A percentile compares a stretch with the other conserved stretches of the same genome.
These are phyloP conservation scores for Litsea cubeba DNA, from an alignment of 164 flowering plant species.

Conservation along the genomic window DNA sequence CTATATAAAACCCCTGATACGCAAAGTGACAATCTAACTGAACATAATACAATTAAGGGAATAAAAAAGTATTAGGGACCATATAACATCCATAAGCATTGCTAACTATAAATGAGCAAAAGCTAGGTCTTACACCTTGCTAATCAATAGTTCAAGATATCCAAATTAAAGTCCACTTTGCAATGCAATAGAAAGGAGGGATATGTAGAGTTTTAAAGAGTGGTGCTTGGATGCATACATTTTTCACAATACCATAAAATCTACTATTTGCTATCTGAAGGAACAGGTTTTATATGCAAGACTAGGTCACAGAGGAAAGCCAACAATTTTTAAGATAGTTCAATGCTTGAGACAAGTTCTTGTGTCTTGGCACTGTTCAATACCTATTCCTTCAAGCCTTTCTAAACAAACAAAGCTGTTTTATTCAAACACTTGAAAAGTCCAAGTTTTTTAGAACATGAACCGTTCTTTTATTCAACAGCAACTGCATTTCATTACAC, in stretches of 20 bases:
- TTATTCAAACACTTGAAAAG: background rate
- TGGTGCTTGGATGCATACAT: too few relatives aligned
- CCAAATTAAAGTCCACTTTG: slow-evolving; percentile 19
- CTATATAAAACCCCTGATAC: slow-evolving; percentile 42
- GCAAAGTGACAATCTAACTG: too few relatives aligned
- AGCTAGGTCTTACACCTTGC: too few relatives aligned
- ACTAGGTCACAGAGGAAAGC: background rate
- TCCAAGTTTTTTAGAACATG: background rate
- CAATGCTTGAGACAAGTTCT: background rate
- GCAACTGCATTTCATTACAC: background rate
- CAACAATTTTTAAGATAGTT: background rate
- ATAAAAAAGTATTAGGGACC: too few relatives aligned
- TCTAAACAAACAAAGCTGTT: background rate
- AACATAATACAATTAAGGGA: too few relatives aligned
- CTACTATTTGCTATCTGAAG: too few relatives aligned
- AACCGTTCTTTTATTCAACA: background rate
- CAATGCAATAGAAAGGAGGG: slow-evolving; percentile 15
- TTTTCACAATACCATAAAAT: too few relatives aligned
- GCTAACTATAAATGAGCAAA: too few relatives aligned
- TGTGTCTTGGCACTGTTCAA: too few relatives aligned
- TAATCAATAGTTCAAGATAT: background rate
- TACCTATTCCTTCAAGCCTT: too few relatives aligned
- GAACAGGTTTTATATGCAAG: background rate
- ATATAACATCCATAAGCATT: too few relatives aligned
- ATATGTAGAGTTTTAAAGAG: background rate